phyloP scores from a whole-genome alignment of 805 yeast species.

The Yarrowia sp. region DNA sequence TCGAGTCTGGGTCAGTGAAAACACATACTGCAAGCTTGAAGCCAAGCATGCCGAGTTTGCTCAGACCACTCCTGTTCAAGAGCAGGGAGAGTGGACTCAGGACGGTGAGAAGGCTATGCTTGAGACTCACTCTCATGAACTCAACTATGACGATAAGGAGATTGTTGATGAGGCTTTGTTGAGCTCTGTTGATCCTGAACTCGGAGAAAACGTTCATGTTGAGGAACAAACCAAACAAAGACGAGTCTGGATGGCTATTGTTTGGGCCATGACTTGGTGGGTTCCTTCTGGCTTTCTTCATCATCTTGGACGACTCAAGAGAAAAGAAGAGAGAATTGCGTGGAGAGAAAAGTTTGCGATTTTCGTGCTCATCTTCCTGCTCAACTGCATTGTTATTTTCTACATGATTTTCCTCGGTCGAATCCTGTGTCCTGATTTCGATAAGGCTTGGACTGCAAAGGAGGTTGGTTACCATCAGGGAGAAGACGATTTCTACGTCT shows the following conservation, averaged over 20 bases:
- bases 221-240: slow-evolving; percentile 37
- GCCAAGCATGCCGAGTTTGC: slow-evolving; percentile 28
- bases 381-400: slow-evolving; percentile 39
- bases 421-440: slow-evolving; percentile 43
- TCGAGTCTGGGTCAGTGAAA: slow-evolving; percentile 42
- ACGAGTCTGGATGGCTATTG: slow-evolving; percentile 42
- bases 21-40: slow-evolving; percentile 42
- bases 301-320: slow-evolving; percentile 37
- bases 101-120: background rate
- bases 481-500: slow-evolving; percentile 37
- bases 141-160: background rate
- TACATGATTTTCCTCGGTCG: slow-evolving; percentile 43
- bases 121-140: background rate
- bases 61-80: slow-evolving; percentile 17
- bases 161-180: slow-evolving; percentile 3
- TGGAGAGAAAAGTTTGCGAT: slow-evolving; percentile 47
- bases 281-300: slow-evolving; percentile 40
- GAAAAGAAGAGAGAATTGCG: slow-evolving; percentile 42
- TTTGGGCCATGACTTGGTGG: slow-evolving; percentile 43
- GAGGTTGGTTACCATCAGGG: slow-evolving; percentile 39
- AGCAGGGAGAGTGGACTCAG: slow-evolving; percentile 6
- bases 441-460: slow-evolving; percentile 39
- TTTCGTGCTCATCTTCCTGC: slow-evolving; percentile 44
- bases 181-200: slow-evolving; percentile 59
- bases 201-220: slow-evolving; percentile 49